phyloP scores from a whole-genome alignment of 1,284 basidiomycete species.

The Cryptococcus jaspeensis region DNA sequence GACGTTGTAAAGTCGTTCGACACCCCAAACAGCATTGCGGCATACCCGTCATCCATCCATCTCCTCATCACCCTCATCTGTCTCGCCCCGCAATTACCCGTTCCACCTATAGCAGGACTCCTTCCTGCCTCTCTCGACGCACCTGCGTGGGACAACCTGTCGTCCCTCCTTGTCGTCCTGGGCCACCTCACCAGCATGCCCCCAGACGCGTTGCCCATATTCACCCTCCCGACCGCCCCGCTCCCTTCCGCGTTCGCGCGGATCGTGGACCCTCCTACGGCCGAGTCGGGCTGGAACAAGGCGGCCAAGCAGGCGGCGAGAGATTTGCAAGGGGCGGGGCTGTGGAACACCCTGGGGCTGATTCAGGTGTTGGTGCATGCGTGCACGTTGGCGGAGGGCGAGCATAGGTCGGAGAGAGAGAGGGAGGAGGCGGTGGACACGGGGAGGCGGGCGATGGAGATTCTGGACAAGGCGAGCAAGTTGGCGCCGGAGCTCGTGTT shows the following conservation, averaged over 20 bases:
- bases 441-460: constrained; percentile 72
- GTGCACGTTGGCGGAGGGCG: constrained; percentile 40
- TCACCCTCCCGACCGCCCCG: constrained; percentile 72
- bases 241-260: constrained; percentile 78
- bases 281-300: constrained; percentile 46
- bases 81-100: constrained; percentile 49
- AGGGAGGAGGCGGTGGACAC: constrained; percentile 63
- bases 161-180: constrained; percentile 82
- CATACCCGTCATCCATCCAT: constrained; percentile 43
- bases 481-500: constrained; percentile 89
- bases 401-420: constrained; percentile 61
- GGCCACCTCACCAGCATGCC: constrained; percentile 84
- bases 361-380: constrained; percentile 75
- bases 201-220: constrained; percentile 86
- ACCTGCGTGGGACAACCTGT: constrained; percentile 76
- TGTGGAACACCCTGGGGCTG: constrained; percentile 92
- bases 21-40: constrained; percentile 39
- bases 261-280: constrained; percentile 71
- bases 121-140: constrained; percentile 45
- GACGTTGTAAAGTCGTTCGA: constrained; percentile 56
- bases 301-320: constrained; percentile 61
- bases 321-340: constrained; percentile 73
- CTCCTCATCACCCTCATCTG: constrained; percentile 51
- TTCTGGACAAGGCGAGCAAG: constrained; percentile 80
- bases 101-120: constrained; percentile 50